These are phyloP conservation scores for Pelagophyceae sp. DNA, from an alignment of 352 stramenopile species.

Conservation along the genomic window DNA sequence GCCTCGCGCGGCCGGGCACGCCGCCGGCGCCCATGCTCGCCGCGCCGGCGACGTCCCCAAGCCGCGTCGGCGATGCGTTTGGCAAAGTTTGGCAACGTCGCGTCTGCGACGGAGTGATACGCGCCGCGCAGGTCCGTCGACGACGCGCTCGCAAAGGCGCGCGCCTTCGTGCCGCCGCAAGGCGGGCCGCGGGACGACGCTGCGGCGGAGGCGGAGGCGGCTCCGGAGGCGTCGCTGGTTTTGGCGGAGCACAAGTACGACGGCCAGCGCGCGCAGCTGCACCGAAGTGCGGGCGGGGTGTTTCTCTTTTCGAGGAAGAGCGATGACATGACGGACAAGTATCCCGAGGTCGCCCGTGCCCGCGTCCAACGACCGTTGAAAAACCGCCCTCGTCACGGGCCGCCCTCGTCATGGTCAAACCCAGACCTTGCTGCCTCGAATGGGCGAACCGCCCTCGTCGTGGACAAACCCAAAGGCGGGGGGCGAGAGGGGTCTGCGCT, in stretches of 20 bases:
- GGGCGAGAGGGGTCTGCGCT: too few species aligned
- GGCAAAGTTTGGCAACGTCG: too few species aligned
- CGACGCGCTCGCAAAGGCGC: background rate
- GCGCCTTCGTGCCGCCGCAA: background rate
- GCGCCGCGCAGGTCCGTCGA: too few species aligned
- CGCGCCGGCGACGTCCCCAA: background rate
- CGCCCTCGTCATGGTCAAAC: too few species aligned
- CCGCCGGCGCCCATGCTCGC: conserved; percentile 18
- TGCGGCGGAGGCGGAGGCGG: background rate
- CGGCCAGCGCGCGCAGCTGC: conserved; percentile 29
- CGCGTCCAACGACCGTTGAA: background rate
- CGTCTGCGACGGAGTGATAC: too few species aligned
- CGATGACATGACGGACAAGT: conserved; percentile 26
- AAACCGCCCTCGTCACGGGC: too few species aligned
- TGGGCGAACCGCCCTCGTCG: too few species aligned
- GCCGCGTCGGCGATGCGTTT: too few species aligned
- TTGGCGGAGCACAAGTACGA: conserved; percentile 30
- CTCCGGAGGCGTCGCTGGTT: background rate
- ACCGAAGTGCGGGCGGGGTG: background rate
- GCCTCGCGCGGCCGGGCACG: background rate
- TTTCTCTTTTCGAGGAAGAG: conserved; percentile 28
- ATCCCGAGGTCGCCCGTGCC: conserved; percentile 26
- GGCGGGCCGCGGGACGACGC: too few species aligned
- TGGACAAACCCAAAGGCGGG: background rate
- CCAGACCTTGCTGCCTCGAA: too few species aligned